These are phyloP conservation scores for Gaertneriomyces sp. DNA, from an alignment of 192 early-diverging fungal genomes.

Conservation along the genomic window DNA sequence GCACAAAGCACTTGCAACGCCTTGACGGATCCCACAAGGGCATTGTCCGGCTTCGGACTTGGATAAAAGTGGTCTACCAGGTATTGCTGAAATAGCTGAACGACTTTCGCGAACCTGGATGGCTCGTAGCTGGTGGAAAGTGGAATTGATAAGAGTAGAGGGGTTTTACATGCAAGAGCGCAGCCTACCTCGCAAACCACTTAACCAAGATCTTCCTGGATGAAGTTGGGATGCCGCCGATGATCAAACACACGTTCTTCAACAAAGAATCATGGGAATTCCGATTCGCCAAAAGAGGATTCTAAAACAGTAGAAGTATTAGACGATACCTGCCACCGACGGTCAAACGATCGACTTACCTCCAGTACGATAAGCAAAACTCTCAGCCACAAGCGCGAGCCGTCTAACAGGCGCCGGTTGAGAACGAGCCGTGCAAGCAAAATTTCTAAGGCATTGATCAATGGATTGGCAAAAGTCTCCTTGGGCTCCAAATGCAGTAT, in stretches of 20 bases:
- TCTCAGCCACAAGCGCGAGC: constrained; percentile 13
- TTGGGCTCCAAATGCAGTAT: constrained; percentile 30
- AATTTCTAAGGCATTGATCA: constrained; percentile 56
- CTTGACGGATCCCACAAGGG: constrained; percentile 50
- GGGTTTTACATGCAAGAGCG: no score
- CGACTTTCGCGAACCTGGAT: constrained; percentile 37
- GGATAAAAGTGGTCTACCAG: constrained; percentile 48
- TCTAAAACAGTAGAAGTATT: constrained; percentile 35
- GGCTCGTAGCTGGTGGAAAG: constrained; percentile 29
- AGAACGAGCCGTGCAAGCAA: constrained; percentile 49
- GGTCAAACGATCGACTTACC: constrained; percentile 13
- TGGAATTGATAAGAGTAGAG: no score
- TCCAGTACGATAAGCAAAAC: constrained; percentile 30
- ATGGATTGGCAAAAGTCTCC: constrained; percentile 35
- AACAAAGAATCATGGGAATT: constrained; percentile 48
- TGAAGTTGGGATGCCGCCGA: constrained; percentile 37
- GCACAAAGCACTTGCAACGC: constrained; percentile 46
- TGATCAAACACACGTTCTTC: constrained; percentile 38
- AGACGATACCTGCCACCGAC: neutral
- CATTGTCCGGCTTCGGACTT: constrained; percentile 39
- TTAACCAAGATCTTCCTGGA: constrained; percentile 35
- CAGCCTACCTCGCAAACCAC: constrained; percentile 43
- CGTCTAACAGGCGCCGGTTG: constrained; percentile 36
- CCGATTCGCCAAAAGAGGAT: constrained; percentile 50
- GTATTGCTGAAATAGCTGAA: constrained; percentile 49